Evolutionary conservation across 345 rosid species (phyloP).

Genomic region (Syzygium grande): DNA sequence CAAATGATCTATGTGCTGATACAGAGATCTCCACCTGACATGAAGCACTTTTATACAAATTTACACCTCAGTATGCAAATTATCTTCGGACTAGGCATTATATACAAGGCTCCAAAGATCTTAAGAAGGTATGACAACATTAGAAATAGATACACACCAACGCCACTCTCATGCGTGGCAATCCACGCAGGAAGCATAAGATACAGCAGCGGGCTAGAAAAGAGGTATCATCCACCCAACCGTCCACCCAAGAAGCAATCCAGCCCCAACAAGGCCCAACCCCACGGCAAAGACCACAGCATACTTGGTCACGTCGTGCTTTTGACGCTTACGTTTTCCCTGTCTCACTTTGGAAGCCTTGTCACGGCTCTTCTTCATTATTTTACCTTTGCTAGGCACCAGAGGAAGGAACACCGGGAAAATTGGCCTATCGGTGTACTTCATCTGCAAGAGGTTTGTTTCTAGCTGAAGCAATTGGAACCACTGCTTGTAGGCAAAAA

Average conservation of each 20-base stretch:
- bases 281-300: slow-evolving; percentile 66
- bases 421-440: slow-evolving; percentile 40
- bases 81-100: not conserved
- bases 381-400: slow-evolving; percentile 35
- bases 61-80: not conserved
- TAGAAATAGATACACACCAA: not conserved
- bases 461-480: slow-evolving; percentile 79
- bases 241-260: slow-evolving; percentile 94
- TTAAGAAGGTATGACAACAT: not conserved
- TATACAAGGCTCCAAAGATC: not conserved
- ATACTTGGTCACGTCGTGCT: slow-evolving; percentile 31
- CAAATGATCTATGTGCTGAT: not conserved
- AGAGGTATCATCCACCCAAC: slow-evolving; percentile 80
- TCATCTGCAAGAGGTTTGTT: slow-evolving; percentile 52
- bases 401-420: slow-evolving; percentile 48
- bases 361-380: slow-evolving; percentile 21
- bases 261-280: slow-evolving; percentile 88
- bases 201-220: slow-evolving; percentile 15
- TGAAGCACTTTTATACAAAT: not conserved
- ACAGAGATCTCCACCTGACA: not conserved
- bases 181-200: not conserved
- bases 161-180: not conserved
- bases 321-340: slow-evolving; percentile 23
- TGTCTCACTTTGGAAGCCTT: slow-evolving; percentile 21
- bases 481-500: slow-evolving; percentile 93